Evolutionary conservation across 352 stramenopile species (phyloP), one percentile per base, ranked within the genome.

Genomic region (Lagenidium sp.): DNA sequence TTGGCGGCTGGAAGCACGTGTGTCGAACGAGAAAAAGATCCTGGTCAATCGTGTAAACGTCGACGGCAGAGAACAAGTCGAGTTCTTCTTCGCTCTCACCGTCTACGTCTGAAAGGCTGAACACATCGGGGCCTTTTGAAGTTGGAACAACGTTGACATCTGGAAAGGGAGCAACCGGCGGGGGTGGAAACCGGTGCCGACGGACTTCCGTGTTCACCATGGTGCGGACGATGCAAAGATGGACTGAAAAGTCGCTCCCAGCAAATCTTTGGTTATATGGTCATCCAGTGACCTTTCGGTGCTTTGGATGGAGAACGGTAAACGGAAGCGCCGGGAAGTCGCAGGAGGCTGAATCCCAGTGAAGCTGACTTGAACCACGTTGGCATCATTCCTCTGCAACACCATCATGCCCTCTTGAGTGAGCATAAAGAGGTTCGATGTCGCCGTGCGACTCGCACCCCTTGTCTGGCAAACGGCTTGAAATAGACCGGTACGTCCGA

Each of bases 1-100:
- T 28, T 25, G 79, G 63, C 0, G 73, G 71, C 24, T 75, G 51
- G 28, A 85, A 89, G 41, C 73, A 89, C 18, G 59, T 60, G 2
- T 70, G 48, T 18, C 62, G 66, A 15, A 89, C 68, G 8, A 85
- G 55, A 11, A 85, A 49, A n/a, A 89, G 36, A 30, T 89, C 77
- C 39, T 89, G 55, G 2, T 60, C 47, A 1, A 73, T 56, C 0
- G 59, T 62, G 32, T 78, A 78, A 26, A 68, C 65, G 10, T 76
- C 57, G 18, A 64, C 46, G 0, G 40, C 30, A 7, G 63, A 60
- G 16, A 83, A 82, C 0, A 82, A 30, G 6, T 73, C 57, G 28
- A 57, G 22, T 20, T 68, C 60, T 32, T 51, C 63, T 3, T 56
- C 53, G 16, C 50, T 60, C 2, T 44, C 61, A 5, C 65, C 55